Base-by-base conservation (phyloP, 2,329 filamentous ascomycete species). In the Trichoderma simmonsii region DNA sequence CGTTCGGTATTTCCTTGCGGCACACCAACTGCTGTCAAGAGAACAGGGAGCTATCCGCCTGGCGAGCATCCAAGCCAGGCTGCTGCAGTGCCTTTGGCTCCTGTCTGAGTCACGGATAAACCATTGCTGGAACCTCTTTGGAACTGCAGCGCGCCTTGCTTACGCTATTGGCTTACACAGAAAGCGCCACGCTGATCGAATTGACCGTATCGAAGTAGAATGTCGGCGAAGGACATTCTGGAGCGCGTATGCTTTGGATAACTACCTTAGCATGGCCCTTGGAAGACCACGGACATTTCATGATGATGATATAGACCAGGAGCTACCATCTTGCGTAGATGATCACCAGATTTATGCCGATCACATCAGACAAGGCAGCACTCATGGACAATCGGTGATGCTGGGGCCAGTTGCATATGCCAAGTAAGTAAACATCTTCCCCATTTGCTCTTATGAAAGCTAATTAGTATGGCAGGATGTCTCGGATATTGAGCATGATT, bases 111-210 rank as follows among this genome's bases (percentile, higher is more conserved):
- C 66, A 14, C 66, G 66, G 28, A 69, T 69, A 21, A 69, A 69
- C n/a, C 66, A 69, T 26, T 69, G 66, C 56, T 69, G 66, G 66
- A 69, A 69, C 21, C 66, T 69, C 36, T 69, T 69, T n/a, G 66
- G 66, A 32, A 69, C 66, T 4, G 66, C 66, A n/a, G 66, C 66
- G 11, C 66, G 66, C 4, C 66, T 69, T 43, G 66, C 66, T 6
- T 69, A 69, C 15, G 66, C 66, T 21, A 69, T 69, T 26, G 66
- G 66, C 56, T 21, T 69, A 48, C 66, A 69, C 21, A 57, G 66
- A 26, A 69, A 69, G 36, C 66, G 66, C 4, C 66, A 69, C 24
- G 66, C 66, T 34, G 66, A 69, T 61, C 66, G 56, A 28, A 69
- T 69, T 14, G 66, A 69, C 9, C 66, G 66, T 11, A 61, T 69